These are phyloP conservation scores for Verticillium albo-atrum DNA, from an alignment of 2,329 filamentous ascomycete genomes.

Conservation along the genomic window DNA sequence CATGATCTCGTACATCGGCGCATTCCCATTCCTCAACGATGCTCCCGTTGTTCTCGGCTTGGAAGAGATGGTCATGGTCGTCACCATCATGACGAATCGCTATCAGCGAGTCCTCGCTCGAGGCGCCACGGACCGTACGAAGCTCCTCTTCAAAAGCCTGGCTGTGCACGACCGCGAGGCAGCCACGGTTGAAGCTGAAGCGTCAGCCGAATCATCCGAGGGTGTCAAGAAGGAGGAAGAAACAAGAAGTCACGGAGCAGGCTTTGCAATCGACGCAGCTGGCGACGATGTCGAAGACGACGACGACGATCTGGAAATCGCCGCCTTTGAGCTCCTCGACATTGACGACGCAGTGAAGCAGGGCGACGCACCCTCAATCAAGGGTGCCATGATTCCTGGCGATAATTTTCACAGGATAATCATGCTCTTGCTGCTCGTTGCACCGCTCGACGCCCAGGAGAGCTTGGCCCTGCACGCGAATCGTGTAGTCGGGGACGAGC, in stretches of 20 bases:
- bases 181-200: constrained; percentile 23
- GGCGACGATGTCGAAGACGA: constrained; percentile 41
- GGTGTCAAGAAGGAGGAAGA: constrained; percentile 10
- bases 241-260: constrained; percentile 19
- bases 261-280: constrained; percentile 42
- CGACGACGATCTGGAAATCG: constrained; percentile 61
- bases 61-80: constrained; percentile 66
- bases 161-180: constrained; percentile 64
- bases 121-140: constrained; percentile 52
- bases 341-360: constrained; percentile 57
- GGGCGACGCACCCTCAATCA: constrained; percentile 43
- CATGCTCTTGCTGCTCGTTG: constrained; percentile 64
- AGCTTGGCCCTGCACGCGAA: constrained; percentile 57
- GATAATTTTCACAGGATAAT: constrained; percentile 69
- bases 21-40: constrained; percentile 68
- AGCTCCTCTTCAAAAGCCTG: constrained; percentile 66
- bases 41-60: constrained; percentile 67
- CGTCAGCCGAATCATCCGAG: background rate
- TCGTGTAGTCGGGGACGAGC: constrained; percentile 49
- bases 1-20: constrained; percentile 65
- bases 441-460: constrained; percentile 62
- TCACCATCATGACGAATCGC: constrained; percentile 68
- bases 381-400: constrained; percentile 65
- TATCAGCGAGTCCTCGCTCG: constrained; percentile 59
- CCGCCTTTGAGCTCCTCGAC: constrained; percentile 65